Base-by-base conservation (phyloP, 2,329 filamentous ascomycete species). In the Neospermospora avenae region DNA sequence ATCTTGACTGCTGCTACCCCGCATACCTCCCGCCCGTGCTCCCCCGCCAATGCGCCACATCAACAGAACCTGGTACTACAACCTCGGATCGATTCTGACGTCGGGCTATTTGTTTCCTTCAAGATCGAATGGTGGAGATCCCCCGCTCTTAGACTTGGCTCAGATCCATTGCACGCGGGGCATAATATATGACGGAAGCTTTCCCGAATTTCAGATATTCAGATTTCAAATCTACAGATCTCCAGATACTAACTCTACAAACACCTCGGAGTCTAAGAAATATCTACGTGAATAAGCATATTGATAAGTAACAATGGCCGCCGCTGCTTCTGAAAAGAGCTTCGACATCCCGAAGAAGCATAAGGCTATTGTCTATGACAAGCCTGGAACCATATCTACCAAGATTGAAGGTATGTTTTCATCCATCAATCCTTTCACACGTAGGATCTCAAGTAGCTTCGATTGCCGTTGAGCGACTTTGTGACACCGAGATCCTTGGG, bases 311-410 rank as follows among this genome's bases (percentile, higher is more conserved):
- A 68, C 48, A 13, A 72, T 72, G 69, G 66, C 68, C 52, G 57
- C 65, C 46, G 60, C 62, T 61, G 61, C 57, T 20, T 63, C 61
- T 16, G 18, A 61, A 34, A 55, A 69, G 42, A 65, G 58, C 2
- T 72, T 74, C 37, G 74, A 78, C 34, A 76, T 82, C 24, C 80
- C 86, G 4, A 79, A 80, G 68, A 85, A 81, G 62, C 82, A 87
- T 73, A 88, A 86, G 74, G 85, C 84, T 39, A 73, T 75, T 60
- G 76, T 89, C 59, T 89, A 87, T 69, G 85, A 88, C 74, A 80
- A 85, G 68, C 86, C 86, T 0, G 86, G 86, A 52, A 80, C 77
- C 3, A 79, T 88, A 62, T 87, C 84, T 2, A 87, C 84, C 7
- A 86, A 87, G 71, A 74, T 88, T 49, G 81, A 82, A 60, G 28